A percentile compares a stretch with the other conserved stretches of the same genome.
These are phyloP conservation scores for Thelonectria olida DNA, from an alignment of 2,329 filamentous ascomycete species.

Conservation along the genomic window DNA sequence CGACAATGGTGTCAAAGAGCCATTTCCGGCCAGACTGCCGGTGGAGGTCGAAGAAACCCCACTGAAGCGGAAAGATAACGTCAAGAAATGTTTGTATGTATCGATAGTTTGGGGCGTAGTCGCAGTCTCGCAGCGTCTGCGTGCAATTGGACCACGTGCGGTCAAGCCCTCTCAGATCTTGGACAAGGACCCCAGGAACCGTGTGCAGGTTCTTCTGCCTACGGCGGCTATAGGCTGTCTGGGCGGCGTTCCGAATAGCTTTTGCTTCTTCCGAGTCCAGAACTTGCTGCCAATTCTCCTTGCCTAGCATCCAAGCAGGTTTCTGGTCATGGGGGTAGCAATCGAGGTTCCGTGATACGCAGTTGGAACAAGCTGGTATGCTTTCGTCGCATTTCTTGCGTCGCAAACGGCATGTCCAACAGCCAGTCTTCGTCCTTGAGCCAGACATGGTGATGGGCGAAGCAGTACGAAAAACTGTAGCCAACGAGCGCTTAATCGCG, in stretches of 20 bases:
- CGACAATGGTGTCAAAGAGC: slow-evolving; percentile 18
- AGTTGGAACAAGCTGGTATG: slow-evolving; percentile 4
- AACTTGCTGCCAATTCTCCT: slow-evolving; percentile 18
- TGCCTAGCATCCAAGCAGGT: slow-evolving; percentile 11
- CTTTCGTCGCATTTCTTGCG: slow-evolving; percentile 22
- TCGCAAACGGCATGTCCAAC: slow-evolving; percentile 17
- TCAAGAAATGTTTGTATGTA: slow-evolving; percentile 12
- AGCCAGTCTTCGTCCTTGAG: slow-evolving; percentile 15
- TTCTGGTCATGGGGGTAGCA: slow-evolving; percentile 13
- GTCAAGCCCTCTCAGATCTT: background rate
- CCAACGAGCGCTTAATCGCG: too few species aligned
- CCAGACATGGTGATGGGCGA: slow-evolving; percentile 13
- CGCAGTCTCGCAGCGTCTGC: slow-evolving; percentile 10
- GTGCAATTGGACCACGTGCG: slow-evolving; percentile 18
- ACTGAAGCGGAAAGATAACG: slow-evolving; percentile 18
- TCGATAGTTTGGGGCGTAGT: slow-evolving; percentile 11
- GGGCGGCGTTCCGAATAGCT: background rate
- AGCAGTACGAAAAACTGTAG: background rate
- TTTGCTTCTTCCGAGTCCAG: slow-evolving; percentile 10
- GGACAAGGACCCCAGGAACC: background rate
- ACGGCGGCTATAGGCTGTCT: slow-evolving; percentile 11
- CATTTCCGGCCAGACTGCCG: slow-evolving; percentile 7
- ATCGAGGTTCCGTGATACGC: background rate
- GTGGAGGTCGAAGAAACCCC: slow-evolving; percentile 15
- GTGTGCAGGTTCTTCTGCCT: slow-evolving; percentile 5